Evolutionary conservation across 2,329 filamentous ascomycete genomes (phyloP), one percentile per base, ranked within the genome.

Genomic region (Penicillium digitatum): DNA sequence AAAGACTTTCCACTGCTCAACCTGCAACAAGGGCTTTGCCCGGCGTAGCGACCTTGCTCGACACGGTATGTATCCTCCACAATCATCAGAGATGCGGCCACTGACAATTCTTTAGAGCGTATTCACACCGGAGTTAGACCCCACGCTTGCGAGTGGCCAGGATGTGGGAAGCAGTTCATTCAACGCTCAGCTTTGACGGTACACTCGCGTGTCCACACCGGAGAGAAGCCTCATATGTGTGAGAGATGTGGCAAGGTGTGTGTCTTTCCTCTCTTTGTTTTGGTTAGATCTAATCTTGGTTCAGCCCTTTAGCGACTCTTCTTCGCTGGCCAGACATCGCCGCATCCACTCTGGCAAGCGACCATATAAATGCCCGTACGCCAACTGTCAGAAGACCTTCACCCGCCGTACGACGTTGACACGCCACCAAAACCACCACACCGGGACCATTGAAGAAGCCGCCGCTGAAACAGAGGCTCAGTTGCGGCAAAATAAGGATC

Each of bases 181-280:
- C 94, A 99, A 74, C 84, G 94, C 54, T 96, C 92, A 27, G 94
- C 94, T 22, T 78, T 99, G 72, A 99, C 94, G 0, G 94, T 99
- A 8, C 94, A 97, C 74, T 87, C 89, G 69, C 88, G 94, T 65
- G 92, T 96, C 20, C 94, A 99, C 74, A 97, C 94, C 2, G 94
- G 94, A 62, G 94, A 97, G 78, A 99, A 99, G 76, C 94, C 94
- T 48, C 94, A 99, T 68, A 93, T 94, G 85, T 99, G 94, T 71
- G 94, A 96, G 75, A 86, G 89, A 60, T 97, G 94, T 73, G 90
- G 90, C 72, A 97, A 97, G 87, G 92, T 96, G 80, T 67, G 82
- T 62, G 40, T 31, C 14, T 38, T 27, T 11, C 16, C 16, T 27
- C 8, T 43, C 34, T n/a, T 20, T 5, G 16, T 29, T 48, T 27